A percentile compares a stretch with the other conserved stretches of the same genome.
Conservation (phyloP, 2,329 filamentous ascomycete species). For the Berkeleyomyces rouxiae region DNA sequence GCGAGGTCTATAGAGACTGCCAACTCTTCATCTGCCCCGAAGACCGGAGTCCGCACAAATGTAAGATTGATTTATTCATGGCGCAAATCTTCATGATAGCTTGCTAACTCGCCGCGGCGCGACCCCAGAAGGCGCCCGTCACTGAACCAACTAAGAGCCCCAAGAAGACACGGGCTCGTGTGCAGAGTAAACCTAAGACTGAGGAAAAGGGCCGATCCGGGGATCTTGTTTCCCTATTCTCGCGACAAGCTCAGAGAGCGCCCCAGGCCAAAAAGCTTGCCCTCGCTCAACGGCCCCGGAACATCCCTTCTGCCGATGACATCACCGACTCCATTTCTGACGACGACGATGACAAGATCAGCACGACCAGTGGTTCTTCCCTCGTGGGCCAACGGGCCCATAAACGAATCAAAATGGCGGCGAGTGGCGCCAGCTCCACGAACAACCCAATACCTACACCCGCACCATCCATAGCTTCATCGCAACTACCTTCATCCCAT, state of each 20-base stretch:
- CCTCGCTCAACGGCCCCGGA: constrained; percentile 16
- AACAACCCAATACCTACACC: constrained; percentile 13
- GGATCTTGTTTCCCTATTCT: constrained; percentile 43
- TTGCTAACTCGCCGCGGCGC: constrained; percentile 6
- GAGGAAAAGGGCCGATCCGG: constrained; percentile 37
- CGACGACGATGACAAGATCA: constrained; percentile 6
- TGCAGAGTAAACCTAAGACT: constrained; percentile 26
- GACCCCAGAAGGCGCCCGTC: constrained; percentile 14
- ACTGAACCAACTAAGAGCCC: constrained; percentile 31
- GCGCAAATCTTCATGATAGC: background rate
- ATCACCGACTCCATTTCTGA: constrained; percentile 38
- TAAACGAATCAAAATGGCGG: constrained; percentile 29
- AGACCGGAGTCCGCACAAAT: constrained; percentile 18
- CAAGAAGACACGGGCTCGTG: constrained; percentile 24
- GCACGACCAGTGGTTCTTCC: constrained; percentile 29
- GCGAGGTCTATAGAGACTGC: constrained; percentile 21
- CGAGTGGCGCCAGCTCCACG: background rate
- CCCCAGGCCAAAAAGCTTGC: background rate
- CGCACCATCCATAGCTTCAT: constrained; percentile 11
- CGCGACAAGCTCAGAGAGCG: constrained; percentile 36
- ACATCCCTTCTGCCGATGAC: background rate
- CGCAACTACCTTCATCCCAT: background rate
- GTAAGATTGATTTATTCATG: constrained; percentile 6
- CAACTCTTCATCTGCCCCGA: constrained; percentile 27
- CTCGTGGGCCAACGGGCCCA: constrained; percentile 38